Evolutionary conservation across 2,329 filamentous ascomycete species (phyloP).

Genomic region (Neurospora crassa): DNA sequence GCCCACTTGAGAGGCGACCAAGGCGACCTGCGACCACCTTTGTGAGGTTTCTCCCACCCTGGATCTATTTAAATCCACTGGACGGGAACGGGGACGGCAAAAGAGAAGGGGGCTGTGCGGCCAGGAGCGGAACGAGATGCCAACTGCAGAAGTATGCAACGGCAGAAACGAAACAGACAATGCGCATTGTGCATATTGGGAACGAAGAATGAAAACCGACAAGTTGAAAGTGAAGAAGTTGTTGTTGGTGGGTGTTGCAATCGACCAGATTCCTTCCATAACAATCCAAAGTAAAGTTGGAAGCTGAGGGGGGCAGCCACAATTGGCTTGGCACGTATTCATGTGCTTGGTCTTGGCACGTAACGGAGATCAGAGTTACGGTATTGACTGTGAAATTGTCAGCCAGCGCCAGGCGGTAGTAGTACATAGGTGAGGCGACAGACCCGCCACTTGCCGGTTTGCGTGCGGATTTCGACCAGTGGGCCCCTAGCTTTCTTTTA

Average conservation of each 20-base stretch:
- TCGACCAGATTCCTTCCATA: background rate
- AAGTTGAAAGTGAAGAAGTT: background rate
- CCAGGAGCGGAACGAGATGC: background rate
- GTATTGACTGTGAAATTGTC: background rate
- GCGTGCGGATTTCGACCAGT: background rate
- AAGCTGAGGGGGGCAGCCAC: background rate
- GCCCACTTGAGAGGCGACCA: background rate
- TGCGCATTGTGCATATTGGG: background rate
- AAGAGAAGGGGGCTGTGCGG: background rate
- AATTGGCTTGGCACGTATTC: background rate
- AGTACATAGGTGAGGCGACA: background rate
- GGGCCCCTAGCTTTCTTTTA: background rate
- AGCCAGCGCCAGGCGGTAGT: background rate
- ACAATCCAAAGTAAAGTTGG: background rate
- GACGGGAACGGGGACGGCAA: background rate
- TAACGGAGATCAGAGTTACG: background rate
- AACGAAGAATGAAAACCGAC: background rate
- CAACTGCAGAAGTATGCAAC: background rate
- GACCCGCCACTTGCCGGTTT: background rate
- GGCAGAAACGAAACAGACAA: background rate
- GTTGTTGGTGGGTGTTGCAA: background rate
- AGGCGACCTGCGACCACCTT: background rate
- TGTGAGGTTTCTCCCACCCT: background rate
- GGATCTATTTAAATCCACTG: background rate
- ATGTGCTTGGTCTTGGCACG: background rate